Evolutionary conservation across 805 yeast species (phyloP).

Genomic region (Ogataea corticis): DNA sequence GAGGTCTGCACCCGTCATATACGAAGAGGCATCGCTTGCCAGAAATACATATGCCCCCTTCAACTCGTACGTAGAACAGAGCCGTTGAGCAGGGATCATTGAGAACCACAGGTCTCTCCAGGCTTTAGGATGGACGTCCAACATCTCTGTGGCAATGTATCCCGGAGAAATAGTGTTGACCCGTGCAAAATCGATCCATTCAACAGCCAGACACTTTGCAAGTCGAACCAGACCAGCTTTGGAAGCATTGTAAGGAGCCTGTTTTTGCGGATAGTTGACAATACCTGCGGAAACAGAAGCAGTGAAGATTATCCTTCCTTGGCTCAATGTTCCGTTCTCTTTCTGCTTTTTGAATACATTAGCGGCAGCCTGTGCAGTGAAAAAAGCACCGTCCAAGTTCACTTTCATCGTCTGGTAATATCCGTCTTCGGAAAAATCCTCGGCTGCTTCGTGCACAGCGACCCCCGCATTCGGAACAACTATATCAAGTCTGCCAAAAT

Average conservation of each 20-base stretch:
- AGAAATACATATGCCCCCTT: conserved; percentile 51
- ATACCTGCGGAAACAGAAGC: conserved; percentile 52
- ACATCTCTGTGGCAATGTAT: conserved; percentile 46
- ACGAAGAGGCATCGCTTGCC: conserved; percentile 50
- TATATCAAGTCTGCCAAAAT: conserved; percentile 41
- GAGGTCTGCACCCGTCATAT: conserved; percentile 48
- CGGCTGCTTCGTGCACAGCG: conserved; percentile 32
- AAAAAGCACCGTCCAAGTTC: conserved; percentile 47
- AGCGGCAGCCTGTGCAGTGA: conserved; percentile 50
- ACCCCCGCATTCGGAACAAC: conserved; percentile 47
- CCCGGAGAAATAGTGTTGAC: conserved; percentile 51
- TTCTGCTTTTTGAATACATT: conserved; percentile 45
- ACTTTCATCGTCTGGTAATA: conserved; percentile 44
- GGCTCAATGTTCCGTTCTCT: conserved; percentile 16
- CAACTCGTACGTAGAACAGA: conserved; percentile 46
- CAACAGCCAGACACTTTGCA: conserved; percentile 44
- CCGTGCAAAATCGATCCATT: conserved; percentile 48
- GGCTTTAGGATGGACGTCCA: conserved; percentile 26
- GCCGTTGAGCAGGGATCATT: conserved; percentile 44
- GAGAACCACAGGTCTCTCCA: conserved; percentile 27
- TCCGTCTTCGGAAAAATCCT: conserved; percentile 28
- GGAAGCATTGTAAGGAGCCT: conserved; percentile 47
- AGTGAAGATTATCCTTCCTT: conserved; percentile 48
- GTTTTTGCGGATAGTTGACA: conserved; percentile 50
- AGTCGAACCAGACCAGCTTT: conserved; percentile 47